Conservation (phyloP, 2,329 filamentous ascomycete genomes). For the Huntiella abstrusa region DNA sequence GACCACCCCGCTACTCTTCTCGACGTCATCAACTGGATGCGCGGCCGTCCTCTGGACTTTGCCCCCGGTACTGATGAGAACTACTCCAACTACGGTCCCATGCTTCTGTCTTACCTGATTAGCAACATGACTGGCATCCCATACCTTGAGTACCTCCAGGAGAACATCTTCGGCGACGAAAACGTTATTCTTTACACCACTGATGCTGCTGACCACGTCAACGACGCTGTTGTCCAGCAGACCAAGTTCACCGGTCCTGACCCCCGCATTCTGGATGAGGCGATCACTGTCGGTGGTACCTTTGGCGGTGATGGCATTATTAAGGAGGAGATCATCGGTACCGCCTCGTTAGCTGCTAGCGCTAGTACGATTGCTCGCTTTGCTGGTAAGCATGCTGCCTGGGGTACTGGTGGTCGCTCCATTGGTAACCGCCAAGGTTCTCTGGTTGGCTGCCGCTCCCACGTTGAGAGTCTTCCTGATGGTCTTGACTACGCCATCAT, state of each 20-base stretch:
- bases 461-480: not conserved
- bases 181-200: constrained; percentile 12
- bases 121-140: constrained; percentile 9
- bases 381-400: constrained; percentile 10
- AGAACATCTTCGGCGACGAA: constrained; percentile 8
- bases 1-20: constrained; percentile 9
- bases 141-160: constrained; percentile 9
- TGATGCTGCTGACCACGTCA: constrained; percentile 3
- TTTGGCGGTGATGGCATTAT: constrained; percentile 12
- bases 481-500: constrained; percentile 3
- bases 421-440: not conserved
- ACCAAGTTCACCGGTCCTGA: constrained; percentile 10
- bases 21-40: constrained; percentile 13
- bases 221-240: constrained; percentile 11
- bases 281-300: not conserved
- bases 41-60: constrained; percentile 10
- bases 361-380: constrained; percentile 10
- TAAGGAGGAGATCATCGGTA: constrained; percentile 11
- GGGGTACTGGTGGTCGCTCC: constrained; percentile 4
- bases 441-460: not conserved
- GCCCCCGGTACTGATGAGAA: not conserved
- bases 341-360: constrained; percentile 10
- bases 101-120: constrained; percentile 14
- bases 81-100: constrained; percentile 12
- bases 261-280: constrained; percentile 3